A percentile compares a stretch with the other conserved stretches of the same genome.
phyloP scores from a whole-genome alignment of 805 yeast genomes.

The Lachancea waltii region DNA sequence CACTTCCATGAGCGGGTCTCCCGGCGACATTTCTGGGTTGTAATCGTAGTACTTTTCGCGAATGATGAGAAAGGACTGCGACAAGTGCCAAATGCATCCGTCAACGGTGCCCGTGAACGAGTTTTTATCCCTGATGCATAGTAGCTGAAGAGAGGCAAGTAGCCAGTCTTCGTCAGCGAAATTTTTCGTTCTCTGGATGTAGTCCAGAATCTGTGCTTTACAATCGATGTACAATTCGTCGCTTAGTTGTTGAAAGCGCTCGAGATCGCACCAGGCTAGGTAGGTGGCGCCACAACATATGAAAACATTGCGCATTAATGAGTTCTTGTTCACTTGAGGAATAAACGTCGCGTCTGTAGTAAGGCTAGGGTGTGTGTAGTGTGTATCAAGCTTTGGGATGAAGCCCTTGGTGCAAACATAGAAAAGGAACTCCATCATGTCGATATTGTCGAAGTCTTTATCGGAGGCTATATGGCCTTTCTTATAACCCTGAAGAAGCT shows the following conservation, averaged over 20 bases:
- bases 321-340: constrained; percentile 32
- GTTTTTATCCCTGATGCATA: constrained; percentile 37
- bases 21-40: neutral
- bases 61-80: constrained; percentile 34
- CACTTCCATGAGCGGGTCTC: constrained; percentile 1
- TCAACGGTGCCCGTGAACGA: constrained; percentile 23
- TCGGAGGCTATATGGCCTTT: constrained; percentile 6
- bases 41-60: constrained; percentile 19
- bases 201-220: constrained; percentile 17
- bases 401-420: constrained; percentile 38
- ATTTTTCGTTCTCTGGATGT: constrained; percentile 20
- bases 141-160: constrained; percentile 35
- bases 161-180: constrained; percentile 37
- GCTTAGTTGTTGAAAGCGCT: constrained; percentile 20
- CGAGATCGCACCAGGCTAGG: constrained; percentile 30
- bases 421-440: constrained; percentile 16
- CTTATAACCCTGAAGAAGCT: neutral
- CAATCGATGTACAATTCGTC: constrained; percentile 24
- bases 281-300: constrained; percentile 39
- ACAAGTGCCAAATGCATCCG: constrained; percentile 30
- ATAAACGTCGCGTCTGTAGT: constrained; percentile 38
- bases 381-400: constrained; percentile 38
- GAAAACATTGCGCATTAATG: constrained; percentile 31
- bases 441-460: constrained; percentile 4
- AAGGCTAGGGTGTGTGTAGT: constrained; percentile 35